These are phyloP conservation scores for Scenedesmus sp. DNA, from an alignment of 163 green algal species.

Conservation along the genomic window DNA sequence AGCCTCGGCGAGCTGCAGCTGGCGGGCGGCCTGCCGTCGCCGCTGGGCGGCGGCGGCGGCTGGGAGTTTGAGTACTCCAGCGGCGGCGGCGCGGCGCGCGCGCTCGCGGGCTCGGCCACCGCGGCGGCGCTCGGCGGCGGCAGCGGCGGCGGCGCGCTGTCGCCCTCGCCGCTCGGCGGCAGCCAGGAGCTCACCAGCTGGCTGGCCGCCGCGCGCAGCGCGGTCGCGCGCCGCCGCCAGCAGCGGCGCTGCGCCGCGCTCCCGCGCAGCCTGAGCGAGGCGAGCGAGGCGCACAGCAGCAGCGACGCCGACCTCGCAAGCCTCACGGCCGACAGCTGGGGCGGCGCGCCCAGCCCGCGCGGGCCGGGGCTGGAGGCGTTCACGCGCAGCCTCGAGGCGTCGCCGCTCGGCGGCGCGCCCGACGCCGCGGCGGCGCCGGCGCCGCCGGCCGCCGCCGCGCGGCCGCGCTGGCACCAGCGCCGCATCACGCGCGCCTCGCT, in stretches of 20 bases:
- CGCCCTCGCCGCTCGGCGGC: no score
- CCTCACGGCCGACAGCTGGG: no score
- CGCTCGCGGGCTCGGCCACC: no score
- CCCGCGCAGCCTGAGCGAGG: not conserved
- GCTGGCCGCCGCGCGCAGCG: constrained; percentile 1
- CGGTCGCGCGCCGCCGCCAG: not conserved
- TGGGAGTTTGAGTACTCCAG: no score
- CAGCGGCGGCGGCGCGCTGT: no score
- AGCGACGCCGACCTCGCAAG: constrained; percentile 28
- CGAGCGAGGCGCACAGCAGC: not conserved
- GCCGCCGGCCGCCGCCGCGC: not conserved
- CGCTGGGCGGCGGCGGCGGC: no score
- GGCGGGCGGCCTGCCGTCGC: no score
- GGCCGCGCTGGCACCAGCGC: not conserved
- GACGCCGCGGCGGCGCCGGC: not conserved
- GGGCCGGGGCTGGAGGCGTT: not conserved
- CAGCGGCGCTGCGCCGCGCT: not conserved
- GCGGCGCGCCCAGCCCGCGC: not conserved
- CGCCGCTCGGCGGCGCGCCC: not conserved
- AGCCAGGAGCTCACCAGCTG: constrained; percentile 27
- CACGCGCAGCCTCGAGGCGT: constrained; percentile 3
- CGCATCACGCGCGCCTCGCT: not conserved
- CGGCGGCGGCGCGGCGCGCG: no score
- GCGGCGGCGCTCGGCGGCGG: not conserved
- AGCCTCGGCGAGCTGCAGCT: not conserved